phyloP scores from a whole-genome alignment of 1,284 basidiomycete species.

The Cutaneotrichosporon arboriforme region DNA sequence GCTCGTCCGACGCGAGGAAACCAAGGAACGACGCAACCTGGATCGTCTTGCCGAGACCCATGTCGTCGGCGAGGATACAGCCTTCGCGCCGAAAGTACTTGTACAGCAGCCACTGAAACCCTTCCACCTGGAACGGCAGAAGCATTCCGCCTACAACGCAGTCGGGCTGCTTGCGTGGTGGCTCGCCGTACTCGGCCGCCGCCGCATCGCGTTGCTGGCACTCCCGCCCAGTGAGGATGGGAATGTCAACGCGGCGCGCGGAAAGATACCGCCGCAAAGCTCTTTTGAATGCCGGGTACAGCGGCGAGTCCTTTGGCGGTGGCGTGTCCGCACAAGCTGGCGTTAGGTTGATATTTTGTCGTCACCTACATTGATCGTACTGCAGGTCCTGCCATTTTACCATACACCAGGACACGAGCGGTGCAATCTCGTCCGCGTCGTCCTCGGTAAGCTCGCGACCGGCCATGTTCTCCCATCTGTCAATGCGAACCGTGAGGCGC shows the following conservation, averaged over 20 bases:
- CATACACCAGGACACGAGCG: constrained; percentile 39
- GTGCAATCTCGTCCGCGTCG: constrained; percentile 56
- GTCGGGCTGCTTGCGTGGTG: constrained; percentile 47
- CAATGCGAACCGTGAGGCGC: constrained; percentile 27
- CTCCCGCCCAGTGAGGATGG: constrained; percentile 47
- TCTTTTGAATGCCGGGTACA: constrained; percentile 59
- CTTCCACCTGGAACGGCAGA: constrained; percentile 84
- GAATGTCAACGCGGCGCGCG: constrained; percentile 61
- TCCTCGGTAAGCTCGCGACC: constrained; percentile 51
- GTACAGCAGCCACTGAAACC: constrained; percentile 84
- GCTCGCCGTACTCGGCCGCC: constrained; percentile 22
- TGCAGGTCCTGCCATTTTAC: constrained; percentile 85
- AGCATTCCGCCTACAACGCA: constrained; percentile 52
- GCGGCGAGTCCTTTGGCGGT: constrained; percentile 48
- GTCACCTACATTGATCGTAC: constrained; percentile 68
- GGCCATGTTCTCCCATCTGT: constrained; percentile 57
- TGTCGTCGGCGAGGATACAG: constrained; percentile 96
- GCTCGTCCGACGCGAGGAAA: constrained; percentile 57
- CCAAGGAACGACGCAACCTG: constrained; percentile 85
- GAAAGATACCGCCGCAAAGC: constrained; percentile 64
- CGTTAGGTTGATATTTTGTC: constrained; percentile 42
- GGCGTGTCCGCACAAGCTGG: constrained; percentile 83
- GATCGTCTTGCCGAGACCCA: constrained; percentile 73
- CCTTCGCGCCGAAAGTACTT: constrained; percentile 84
- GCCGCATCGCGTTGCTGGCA: constrained; percentile 36